Conservation (phyloP, 768 basidiomycete genomes). For the Mycena pura region DNA sequence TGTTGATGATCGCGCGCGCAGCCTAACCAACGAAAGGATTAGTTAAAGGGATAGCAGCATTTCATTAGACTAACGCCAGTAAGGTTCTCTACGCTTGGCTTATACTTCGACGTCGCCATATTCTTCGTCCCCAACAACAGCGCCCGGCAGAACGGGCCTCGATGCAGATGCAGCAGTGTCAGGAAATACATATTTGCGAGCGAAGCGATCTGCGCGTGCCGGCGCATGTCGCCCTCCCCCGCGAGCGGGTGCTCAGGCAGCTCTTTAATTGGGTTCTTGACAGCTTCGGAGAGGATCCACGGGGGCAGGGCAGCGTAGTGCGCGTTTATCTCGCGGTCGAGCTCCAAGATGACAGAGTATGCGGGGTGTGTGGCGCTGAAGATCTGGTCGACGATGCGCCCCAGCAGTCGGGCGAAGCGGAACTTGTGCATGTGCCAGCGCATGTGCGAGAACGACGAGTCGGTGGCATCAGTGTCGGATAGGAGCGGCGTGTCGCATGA, state of each 20-base stretch:
- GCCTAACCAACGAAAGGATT: conserved; percentile 16
- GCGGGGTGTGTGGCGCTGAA: conserved; percentile 29
- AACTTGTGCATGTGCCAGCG: conserved; percentile 33
- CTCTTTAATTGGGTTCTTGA: conserved; percentile 28
- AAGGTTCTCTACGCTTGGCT: conserved; percentile 24
- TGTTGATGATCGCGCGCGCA: conserved; percentile 30
- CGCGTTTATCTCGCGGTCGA: conserved; percentile 31
- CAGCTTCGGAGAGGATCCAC: conserved; percentile 30
- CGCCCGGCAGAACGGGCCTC: conserved; percentile 32
- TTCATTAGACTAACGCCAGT: conserved; percentile 8
- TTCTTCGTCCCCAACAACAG: conserved; percentile 27
- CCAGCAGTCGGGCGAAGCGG: conserved; percentile 27
- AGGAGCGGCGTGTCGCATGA: conserved; percentile 31
- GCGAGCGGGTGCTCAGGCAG: conserved; percentile 20
- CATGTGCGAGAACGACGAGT: conserved; percentile 26
- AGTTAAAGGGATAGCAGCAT: not conserved
- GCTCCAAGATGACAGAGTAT: conserved; percentile 29
- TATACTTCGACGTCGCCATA: conserved; percentile 24
- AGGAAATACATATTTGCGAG: conserved; percentile 30
- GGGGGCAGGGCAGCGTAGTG: conserved; percentile 25
- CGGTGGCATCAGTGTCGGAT: conserved; percentile 25
- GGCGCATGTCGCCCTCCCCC: conserved; percentile 15
- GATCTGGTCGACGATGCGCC: conserved; percentile 27
- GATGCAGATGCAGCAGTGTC: conserved; percentile 29
- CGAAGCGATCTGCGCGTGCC: conserved; percentile 25